Base-by-base conservation (phyloP, 768 basidiomycete species). In the Clitopilus passeckerianus region DNA sequence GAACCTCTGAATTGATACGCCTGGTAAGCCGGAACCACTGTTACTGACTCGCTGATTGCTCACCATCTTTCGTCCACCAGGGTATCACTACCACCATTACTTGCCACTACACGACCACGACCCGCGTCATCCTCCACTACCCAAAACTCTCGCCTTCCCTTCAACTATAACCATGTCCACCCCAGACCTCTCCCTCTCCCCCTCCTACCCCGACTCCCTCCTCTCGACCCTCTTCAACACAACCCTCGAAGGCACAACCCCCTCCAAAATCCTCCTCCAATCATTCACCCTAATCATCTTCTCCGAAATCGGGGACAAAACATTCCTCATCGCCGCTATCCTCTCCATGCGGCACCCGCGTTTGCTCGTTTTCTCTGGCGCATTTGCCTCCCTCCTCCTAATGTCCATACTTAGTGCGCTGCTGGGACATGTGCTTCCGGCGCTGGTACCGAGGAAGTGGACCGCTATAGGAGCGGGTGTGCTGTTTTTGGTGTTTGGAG, bases 281-380 rank as follows among this genome's bases (percentile, higher is more conserved):
- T 85, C 93, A 5, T 93, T 95, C 76, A 72, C 82, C 61, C 94
- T 96, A 87, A 98, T 97, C 67, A 89, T 98, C 34, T 80, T 90
- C 69, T 93, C 92, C 1, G 93, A 95, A 78, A 89, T 95, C 44
- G 96, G 96, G 22, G 96, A 98, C 85, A 97, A 98, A 72, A 98
- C 96, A 0, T 89, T 96, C 54, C 93, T 95, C 55, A 93, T 95
- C 54, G 78, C 82, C 24, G 83, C 83, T 76, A 93, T 87, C 68
- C 90, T 85, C 66, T 94, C 95, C 10, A 95, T 95, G 86, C 89
- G 93, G 6, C 94, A 97, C 70, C 88, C 94, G 1, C 87, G 95
- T 20, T 64, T 89, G 46, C 74, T 86, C 59, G 94, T 99, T 60
- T 98, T 98, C 69, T 78, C 79, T 0, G 97, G 95, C 33, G 95